Base-by-base conservation (phyloP, 179 eudicot species). In the Dionaea muscipula region DNA sequence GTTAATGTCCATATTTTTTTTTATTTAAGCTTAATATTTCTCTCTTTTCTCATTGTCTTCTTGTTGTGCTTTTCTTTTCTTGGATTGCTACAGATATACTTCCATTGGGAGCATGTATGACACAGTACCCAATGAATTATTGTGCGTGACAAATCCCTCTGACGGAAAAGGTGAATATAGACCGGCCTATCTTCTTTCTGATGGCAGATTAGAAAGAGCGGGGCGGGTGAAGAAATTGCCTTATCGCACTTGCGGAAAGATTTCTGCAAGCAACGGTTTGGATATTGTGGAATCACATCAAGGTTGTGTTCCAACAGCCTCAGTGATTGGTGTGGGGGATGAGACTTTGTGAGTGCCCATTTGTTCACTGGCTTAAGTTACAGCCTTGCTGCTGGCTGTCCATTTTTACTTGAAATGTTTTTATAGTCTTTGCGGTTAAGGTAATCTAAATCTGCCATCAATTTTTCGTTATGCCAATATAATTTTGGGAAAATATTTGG, bases 191-290 rank as follows among this genome's bases (percentile, higher is more conserved):
- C 57, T 73, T 68, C 96, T 91, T 72, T 55, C 93, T 19, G 98
- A 91, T 64, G 98, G 98, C 71, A 80, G 98, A 66, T 72, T 80
- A 60, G 98, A 91, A 75, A 81, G 98, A 70, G 96, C 98, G 23
- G 98, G 98, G 39, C 82, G 98, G 68, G 78, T 68, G 57, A 91
- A 62, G 67, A 88, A 79, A 72, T 59, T 57, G 44, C 38, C 70
- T 55, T 69, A 65, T 64, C 70, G 59, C 40, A 62, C 47, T 57
- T 55, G 48, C 49, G 63, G 51, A 51, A 46, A 53, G 46, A 54
- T 37, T 45, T 59, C 83, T 58, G 63, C 60, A 37, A 64, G 70
- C 69, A 91, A 87, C 70, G 98, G 86, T 53, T 18, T 70, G 31
- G 61, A 66, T 62, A 59, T 55, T 47, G 60, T 51, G 53, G 81